phyloP scores from a whole-genome alignment of 805 yeast species.

The Metschnikowia bowlesiae region DNA sequence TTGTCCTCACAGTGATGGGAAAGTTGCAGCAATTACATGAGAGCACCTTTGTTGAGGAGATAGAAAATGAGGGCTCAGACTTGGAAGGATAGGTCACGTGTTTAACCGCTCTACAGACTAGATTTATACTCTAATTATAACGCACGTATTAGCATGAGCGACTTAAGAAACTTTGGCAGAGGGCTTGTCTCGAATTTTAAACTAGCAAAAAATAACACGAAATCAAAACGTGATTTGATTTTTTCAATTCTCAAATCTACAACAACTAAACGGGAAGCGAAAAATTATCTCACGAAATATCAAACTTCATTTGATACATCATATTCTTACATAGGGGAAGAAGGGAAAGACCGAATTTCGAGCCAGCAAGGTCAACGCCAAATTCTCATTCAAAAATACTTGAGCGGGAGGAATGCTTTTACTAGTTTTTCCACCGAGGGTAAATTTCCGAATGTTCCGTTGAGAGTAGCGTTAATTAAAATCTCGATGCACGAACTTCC shows the following conservation, averaged over 20 bases:
- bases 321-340: conserved; percentile 7
- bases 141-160: conserved; percentile 21
- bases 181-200: conserved; percentile 37
- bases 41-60: conserved; percentile 16
- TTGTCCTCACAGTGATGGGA: conserved; percentile 76
- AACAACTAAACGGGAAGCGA: conserved; percentile 90
- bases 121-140: background rate
- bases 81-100: conserved; percentile 13
- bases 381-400: conserved; percentile 30
- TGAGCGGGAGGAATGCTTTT: conserved; percentile 32
- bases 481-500: conserved; percentile 39
- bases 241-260: conserved; percentile 81
- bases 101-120: background rate
- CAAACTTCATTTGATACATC: conserved; percentile 39
- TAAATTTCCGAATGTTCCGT: conserved; percentile 37
- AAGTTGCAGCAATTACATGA: conserved; percentile 58
- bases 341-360: conserved; percentile 17
- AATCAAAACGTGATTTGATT: conserved; percentile 64
- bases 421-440: conserved; percentile 27
- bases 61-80: conserved; percentile 12
- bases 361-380: conserved; percentile 27
- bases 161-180: conserved; percentile 23
- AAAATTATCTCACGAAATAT: conserved; percentile 72
- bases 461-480: conserved; percentile 55
- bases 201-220: conserved; percentile 30